phyloP scores from a whole-genome alignment of 2,329 filamentous ascomycete species.

The Escovopsis sp. region DNA sequence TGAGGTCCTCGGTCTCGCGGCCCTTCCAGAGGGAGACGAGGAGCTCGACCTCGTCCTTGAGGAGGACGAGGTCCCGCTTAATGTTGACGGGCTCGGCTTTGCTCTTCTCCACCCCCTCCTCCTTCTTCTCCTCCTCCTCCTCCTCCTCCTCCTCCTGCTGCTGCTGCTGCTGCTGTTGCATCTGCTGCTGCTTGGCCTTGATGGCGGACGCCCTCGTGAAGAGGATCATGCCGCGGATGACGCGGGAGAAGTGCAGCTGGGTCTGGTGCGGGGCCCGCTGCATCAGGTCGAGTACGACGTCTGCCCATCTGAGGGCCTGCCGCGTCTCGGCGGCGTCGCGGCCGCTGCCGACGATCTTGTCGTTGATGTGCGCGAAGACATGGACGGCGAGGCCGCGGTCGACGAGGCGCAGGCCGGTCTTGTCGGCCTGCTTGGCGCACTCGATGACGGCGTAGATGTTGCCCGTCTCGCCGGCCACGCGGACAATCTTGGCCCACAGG shows the following conservation, averaged over 20 bases:
- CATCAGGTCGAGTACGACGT: slow-evolving; percentile 34
- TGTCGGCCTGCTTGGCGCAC: slow-evolving; percentile 29
- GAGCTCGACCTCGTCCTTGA: slow-evolving; percentile 17
- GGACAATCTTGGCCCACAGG: slow-evolving; percentile 26
- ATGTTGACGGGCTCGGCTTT: not conserved
- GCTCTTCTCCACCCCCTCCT: no score
- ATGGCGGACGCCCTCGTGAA: slow-evolving; percentile 15
- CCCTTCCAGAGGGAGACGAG: slow-evolving; percentile 15
- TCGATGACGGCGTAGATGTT: slow-evolving; percentile 34
- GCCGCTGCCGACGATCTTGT: slow-evolving; percentile 24
- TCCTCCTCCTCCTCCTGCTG: not conserved
- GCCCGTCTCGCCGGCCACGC: slow-evolving; percentile 24
- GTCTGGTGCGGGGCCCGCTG: slow-evolving; percentile 25
- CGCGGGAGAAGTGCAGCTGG: slow-evolving; percentile 12
- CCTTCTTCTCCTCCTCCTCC: no score
- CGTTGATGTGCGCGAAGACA: slow-evolving; percentile 15
- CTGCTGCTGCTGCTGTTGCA: slow-evolving; percentile 6
- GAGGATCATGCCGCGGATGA: slow-evolving; percentile 18
- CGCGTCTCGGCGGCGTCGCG: slow-evolving; percentile 22
- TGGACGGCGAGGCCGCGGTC: slow-evolving; percentile 23
- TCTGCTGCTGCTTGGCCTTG: slow-evolving; percentile 11
- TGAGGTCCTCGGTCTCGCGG: slow-evolving; percentile 8
- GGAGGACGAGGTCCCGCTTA: slow-evolving; percentile 12
- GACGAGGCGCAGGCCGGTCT: slow-evolving; percentile 31
- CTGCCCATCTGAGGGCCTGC: slow-evolving; percentile 30